Evolutionary conservation across 345 rosid species (phyloP), one percentile per base, ranked within the genome.

Genomic region (Citrus inodora): DNA sequence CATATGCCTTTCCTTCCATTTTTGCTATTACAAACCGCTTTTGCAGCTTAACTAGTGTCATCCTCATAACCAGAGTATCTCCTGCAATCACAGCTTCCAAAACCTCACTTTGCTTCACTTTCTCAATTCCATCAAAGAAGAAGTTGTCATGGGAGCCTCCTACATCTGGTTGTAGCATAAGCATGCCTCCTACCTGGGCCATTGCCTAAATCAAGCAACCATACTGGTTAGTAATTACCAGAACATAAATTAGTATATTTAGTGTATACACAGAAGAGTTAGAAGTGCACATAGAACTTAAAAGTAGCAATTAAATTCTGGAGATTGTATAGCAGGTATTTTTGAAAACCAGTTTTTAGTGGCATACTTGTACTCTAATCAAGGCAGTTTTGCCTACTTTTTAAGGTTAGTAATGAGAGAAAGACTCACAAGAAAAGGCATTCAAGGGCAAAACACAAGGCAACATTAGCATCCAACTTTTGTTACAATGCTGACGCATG

Each of bases 1-100:
- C 97, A 32, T 91, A 94, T 63, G 97, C 99, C 81, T 92, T 96
- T 22, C 97, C 98, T 80, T 96, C 95, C 97, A 96, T 89, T 84
- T 96, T 96, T 4, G 97, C 99, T 65, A 94, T 89, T 77, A 93
- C 97, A 73, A 91, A 96, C 65, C 92, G 87, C 80, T 88, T 96
- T 85, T 92, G 97, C 53, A 96, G 83, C 95, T 90, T 92, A 67
- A 82, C 71, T 71, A 96, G 93, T 11, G 93, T 96, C 98, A 96
- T 94, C 82, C 97, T 91, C 97, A 91, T 96, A 22, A 94, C 97
- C 70, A 96, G 81, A 42, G 99, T 96, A 81, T 96, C 98, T 28
- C 99, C 99, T 0, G 99, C 94, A 63, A 96, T 86, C 67, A 94
- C 98, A 98, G 99, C 84, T 91, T 94, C 55, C 97, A 78, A 89